Evolutionary conservation across 169 alveolate species (phyloP).

Genomic region (Eimeria maxima): DNA sequence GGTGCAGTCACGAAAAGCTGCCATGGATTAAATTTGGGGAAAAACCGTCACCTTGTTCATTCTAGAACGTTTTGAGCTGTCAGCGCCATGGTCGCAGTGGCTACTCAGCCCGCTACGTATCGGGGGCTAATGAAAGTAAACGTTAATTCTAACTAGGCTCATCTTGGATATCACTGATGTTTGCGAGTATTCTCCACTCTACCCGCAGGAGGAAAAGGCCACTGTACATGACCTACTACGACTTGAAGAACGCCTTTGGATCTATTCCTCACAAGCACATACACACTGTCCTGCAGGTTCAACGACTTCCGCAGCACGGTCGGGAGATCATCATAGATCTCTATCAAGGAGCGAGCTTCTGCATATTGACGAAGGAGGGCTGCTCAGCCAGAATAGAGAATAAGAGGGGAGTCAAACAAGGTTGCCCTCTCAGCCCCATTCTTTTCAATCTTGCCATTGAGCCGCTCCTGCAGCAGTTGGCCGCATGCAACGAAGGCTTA

Average conservation of each 20-base stretch:
- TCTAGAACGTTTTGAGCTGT: too few relatives aligned
- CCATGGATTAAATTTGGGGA: too few relatives aligned
- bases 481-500: constrained; percentile 7
- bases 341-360: constrained; percentile 4
- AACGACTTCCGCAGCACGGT: constrained; percentile 10
- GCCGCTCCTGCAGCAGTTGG: background rate
- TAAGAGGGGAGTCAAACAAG: constrained; percentile 15
- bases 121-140: too few relatives aligned
- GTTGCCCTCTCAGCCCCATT: background rate
- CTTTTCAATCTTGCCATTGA: constrained; percentile 13
- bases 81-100: too few relatives aligned
- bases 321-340: background rate
- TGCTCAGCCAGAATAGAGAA: background rate
- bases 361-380: constrained; percentile 1
- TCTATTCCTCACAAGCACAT: too few relatives aligned
- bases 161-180: too few relatives aligned
- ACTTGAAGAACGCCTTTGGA: too few relatives aligned
- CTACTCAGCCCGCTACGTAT: too few relatives aligned
- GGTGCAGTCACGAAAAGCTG: too few relatives aligned
- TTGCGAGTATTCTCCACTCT: background rate
- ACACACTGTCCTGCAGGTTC: constrained; percentile 3
- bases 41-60: too few relatives aligned
- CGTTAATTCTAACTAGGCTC: too few relatives aligned
- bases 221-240: too few relatives aligned
- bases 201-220: background rate